Conservation (phyloP, 1,284 basidiomycete genomes). For the Amylostereum areolatum region DNA sequence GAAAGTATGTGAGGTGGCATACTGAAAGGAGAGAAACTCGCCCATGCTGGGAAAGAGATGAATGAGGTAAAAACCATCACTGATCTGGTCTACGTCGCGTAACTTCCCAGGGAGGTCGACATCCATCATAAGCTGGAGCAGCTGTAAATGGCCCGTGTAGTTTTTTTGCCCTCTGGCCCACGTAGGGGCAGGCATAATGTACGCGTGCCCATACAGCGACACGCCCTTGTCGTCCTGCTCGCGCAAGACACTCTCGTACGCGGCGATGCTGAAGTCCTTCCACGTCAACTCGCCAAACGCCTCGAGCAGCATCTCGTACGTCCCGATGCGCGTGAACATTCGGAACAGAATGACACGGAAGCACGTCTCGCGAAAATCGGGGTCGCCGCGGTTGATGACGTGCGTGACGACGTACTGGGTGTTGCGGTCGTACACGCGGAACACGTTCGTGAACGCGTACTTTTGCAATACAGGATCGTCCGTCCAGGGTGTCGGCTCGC, state of each 20-base stretch:
- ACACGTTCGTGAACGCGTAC: constrained; percentile 38
- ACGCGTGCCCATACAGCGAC: constrained; percentile 30
- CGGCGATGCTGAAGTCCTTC: constrained; percentile 25
- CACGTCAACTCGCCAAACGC: constrained; percentile 29
- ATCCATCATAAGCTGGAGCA: constrained; percentile 33
- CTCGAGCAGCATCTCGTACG: constrained; percentile 31
- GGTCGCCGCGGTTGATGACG: constrained; percentile 31
- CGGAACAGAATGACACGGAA: constrained; percentile 39
- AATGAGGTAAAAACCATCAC: constrained; percentile 31
- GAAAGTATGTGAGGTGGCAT: constrained; percentile 9
- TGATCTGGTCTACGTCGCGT: constrained; percentile 23
- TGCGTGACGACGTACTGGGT: constrained; percentile 35
- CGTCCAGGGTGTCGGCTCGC: constrained; percentile 30
- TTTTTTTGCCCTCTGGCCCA: constrained; percentile 19
- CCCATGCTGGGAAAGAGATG: constrained; percentile 32
- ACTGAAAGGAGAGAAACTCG: constrained; percentile 36
- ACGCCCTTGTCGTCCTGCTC: constrained; percentile 15
- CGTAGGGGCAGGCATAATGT: constrained; percentile 35
- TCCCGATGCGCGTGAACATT: constrained; percentile 34
- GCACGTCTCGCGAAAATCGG: constrained; percentile 29
- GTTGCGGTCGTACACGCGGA: constrained; percentile 32
- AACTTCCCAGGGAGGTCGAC: constrained; percentile 28
- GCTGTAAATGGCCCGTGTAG: constrained; percentile 28
- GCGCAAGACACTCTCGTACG: constrained; percentile 27
- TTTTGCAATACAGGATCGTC: constrained; percentile 27